phyloP scores from a whole-genome alignment of 306 rosid genomes.

The Prunus davidiana region DNA sequence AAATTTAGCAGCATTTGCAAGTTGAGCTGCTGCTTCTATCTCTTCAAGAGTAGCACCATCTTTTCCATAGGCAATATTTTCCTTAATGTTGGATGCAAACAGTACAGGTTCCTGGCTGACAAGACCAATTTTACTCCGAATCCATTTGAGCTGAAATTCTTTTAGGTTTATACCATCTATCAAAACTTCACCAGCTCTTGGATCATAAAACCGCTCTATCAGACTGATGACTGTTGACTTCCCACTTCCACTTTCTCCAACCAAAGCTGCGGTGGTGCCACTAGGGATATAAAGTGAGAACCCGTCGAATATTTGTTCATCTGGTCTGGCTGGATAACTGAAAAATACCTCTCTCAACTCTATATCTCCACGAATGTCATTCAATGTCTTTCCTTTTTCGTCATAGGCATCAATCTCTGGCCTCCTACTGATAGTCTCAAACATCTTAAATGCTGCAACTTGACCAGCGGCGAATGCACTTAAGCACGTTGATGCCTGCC shows the following conservation, averaged over 20 bases:
- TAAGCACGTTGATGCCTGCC: slow-evolving; percentile 82
- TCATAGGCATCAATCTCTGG: slow-evolving; percentile 79
- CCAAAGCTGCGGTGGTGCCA: slow-evolving; percentile 80
- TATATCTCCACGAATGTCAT: too few species aligned
- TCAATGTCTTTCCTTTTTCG: slow-evolving; percentile 43
- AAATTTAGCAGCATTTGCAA: slow-evolving; percentile 86
- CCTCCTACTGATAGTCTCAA: slow-evolving; percentile 66
- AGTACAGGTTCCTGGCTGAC: slow-evolving; percentile 92
- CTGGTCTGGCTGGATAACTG: too few species aligned
- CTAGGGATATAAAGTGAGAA: slow-evolving; percentile 23
- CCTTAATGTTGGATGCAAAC: slow-evolving; percentile 79
- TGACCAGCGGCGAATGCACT: slow-evolving; percentile 86
- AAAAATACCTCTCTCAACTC: too few species aligned
- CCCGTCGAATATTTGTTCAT: too few species aligned
- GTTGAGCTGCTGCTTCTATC: slow-evolving; percentile 68
- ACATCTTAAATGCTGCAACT: slow-evolving; percentile 94
- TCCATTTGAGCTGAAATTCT: slow-evolving; percentile 83
- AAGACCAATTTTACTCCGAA: slow-evolving; percentile 87
- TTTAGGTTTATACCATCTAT: too few species aligned
- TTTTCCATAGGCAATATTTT: slow-evolving; percentile 85
- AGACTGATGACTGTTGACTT: too few species aligned
- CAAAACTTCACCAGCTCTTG: too few species aligned
- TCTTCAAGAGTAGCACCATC: slow-evolving; percentile 79
- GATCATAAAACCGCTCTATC: too few species aligned
- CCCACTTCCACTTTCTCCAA: slow-evolving; percentile 31